phyloP scores from a whole-genome alignment of 225 moss, liverwort and hornwort genomes.

The Physcomitrellopsis africana region DNA sequence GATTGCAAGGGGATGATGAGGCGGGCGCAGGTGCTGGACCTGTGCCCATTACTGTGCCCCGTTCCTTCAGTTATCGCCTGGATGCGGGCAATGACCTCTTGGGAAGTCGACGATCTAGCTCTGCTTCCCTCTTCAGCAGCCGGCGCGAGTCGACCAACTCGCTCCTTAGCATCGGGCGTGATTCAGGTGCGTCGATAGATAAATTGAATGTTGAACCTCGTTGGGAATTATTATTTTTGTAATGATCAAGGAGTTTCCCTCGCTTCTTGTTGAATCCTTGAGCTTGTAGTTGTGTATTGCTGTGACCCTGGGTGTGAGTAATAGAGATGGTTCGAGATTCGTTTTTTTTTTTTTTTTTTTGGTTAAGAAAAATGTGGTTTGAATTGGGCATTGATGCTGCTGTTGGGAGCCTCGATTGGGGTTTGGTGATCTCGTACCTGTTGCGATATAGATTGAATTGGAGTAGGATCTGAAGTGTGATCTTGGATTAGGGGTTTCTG shows the following conservation, averaged over 20 bases:
- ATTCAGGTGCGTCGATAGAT: conserved; percentile 29
- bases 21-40: not conserved
- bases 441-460: not conserved
- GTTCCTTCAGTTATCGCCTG: conserved; percentile 59
- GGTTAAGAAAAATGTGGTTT: not conserved
- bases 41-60: conserved; percentile 31
- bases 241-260: not conserved
- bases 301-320: not conserved
- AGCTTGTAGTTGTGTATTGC: not conserved
- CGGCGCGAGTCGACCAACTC: conserved; percentile 45
- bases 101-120: conserved; percentile 49
- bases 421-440: not conserved
- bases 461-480: too few species aligned
- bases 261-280: not conserved
- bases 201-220: not conserved
- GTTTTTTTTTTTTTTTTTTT: too few species aligned
- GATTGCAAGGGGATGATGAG: conserved; percentile 19
- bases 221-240: not conserved
- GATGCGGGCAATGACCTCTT: conserved; percentile 43
- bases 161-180: conserved; percentile 42
- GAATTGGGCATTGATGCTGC: not conserved
- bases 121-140: conserved; percentile 43
- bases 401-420: not conserved
- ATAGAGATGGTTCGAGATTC: not conserved
- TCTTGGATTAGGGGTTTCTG: conserved; percentile 14